Evolutionary conservation across 495 filamentous ascomycete species (phyloP).

Genomic region (Glarea lozoyensis): DNA sequence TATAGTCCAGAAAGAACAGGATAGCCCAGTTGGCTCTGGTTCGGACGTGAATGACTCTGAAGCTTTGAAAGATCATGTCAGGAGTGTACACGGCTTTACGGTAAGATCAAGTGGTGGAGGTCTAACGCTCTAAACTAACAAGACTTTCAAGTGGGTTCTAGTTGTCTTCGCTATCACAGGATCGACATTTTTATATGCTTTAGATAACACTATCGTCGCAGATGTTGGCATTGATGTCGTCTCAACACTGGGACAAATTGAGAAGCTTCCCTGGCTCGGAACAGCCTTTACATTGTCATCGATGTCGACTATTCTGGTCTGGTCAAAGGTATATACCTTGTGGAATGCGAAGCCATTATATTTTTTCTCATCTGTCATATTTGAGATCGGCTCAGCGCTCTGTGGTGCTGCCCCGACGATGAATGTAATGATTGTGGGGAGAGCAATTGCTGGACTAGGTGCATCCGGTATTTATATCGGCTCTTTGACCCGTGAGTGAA

Average conservation of each 20-base stretch:
- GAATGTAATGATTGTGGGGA: constrained; percentile 41
- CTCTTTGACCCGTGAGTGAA: background rate
- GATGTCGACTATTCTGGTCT: constrained; percentile 33
- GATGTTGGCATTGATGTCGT: constrained; percentile 45
- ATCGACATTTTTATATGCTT: constrained; percentile 9
- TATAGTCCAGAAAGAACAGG: too few species aligned
- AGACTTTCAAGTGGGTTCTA: too few species aligned
- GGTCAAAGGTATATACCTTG: constrained; percentile 24
- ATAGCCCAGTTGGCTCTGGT: too few species aligned
- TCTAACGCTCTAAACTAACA: too few species aligned
- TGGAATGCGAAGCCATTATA: constrained; percentile 47
- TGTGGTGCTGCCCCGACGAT: constrained; percentile 46
- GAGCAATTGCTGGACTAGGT: constrained; percentile 30
- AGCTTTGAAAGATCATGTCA: too few species aligned
- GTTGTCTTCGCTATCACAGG: too few species aligned
- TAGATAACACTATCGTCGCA: constrained; percentile 54
- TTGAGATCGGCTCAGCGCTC: constrained; percentile 42
- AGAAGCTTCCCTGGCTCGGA: constrained; percentile 46
- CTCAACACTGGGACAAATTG: constrained; percentile 35
- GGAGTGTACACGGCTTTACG: too few species aligned
- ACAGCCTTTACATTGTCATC: constrained; percentile 42
- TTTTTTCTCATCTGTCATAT: constrained; percentile 34
- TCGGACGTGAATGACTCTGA: too few species aligned
- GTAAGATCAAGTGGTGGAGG: too few species aligned
- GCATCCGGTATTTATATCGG: constrained; percentile 45